These are phyloP conservation scores for Schwanniomyces yamadae DNA, from an alignment of 805 yeast genomes.

Conservation along the genomic window DNA sequence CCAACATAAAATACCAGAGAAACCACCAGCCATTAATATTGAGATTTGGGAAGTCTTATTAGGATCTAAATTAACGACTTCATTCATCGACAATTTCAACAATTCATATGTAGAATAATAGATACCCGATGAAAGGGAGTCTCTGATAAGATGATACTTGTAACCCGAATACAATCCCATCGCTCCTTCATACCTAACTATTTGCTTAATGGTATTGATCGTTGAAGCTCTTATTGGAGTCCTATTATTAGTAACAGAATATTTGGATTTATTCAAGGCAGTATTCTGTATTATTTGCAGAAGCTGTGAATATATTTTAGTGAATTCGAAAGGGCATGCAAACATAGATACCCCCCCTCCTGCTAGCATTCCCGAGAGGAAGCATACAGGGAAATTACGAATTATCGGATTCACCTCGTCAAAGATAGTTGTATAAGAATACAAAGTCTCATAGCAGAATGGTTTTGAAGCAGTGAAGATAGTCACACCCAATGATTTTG, in stretches of 20 bases:
- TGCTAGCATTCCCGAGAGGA: constrained; percentile 61
- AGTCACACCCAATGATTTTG: constrained; percentile 65
- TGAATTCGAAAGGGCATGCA: constrained; percentile 84
- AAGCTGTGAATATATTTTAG: constrained; percentile 78
- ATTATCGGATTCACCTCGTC: constrained; percentile 40
- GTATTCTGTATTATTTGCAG: constrained; percentile 43
- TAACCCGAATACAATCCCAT: constrained; percentile 72
- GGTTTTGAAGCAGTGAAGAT: constrained; percentile 60
- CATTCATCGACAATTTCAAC: constrained; percentile 51
- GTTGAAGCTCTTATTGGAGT: constrained; percentile 24
- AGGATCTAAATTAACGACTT: constrained; percentile 25
- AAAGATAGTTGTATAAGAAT: constrained; percentile 4
- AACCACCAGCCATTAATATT: constrained; percentile 64
- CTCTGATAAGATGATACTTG: constrained; percentile 65
- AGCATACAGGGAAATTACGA: constrained; percentile 41
- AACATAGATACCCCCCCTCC: constrained; percentile 63
- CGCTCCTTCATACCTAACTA: constrained; percentile 59
- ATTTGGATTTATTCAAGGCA: constrained; percentile 7
- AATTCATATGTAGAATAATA: constrained; percentile 78
- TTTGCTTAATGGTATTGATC: constrained; percentile 46
- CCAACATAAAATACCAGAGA: constrained; percentile 78
- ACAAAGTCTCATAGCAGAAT: constrained; percentile 15
- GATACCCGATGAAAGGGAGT: constrained; percentile 66
- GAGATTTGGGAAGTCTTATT: constrained; percentile 28
- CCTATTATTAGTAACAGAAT: constrained; percentile 1